Evolutionary conservation across 495 filamentous ascomycete species (phyloP), one percentile per base, ranked within the genome.

Genomic region (Annulohypoxylon maeteangense): DNA sequence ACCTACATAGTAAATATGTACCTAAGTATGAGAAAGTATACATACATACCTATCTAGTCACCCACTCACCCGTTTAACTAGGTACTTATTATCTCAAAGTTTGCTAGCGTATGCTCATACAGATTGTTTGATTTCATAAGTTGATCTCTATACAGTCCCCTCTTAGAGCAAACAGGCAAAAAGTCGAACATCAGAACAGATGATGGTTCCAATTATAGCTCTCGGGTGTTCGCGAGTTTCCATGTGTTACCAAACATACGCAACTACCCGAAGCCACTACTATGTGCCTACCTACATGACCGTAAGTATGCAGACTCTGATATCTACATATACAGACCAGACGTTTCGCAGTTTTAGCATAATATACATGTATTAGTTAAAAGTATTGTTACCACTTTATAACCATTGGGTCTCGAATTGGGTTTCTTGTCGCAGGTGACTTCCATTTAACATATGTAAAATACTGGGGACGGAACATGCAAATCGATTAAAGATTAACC

Each of bases 381-480:
- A 18, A 44, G 7, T 44, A 47, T 16, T 10, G 16, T 20, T 16
- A 18, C n/a, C n/a, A n/a, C n/a, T n/a, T n/a, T n/a, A 16, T 44
- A 44, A 44, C 32, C 3, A 16, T 1, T 50, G 18, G 6, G 7
- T 55, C 29, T 3, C n/a, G 51, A 55, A 34, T 55, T 55, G 51
- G 31, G 29, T 55, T 38, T 36, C n/a, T 22, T 18, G 5, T 20
- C 18, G 14, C 51, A 36, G 25, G 27, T 54, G 27, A 14, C 4
- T n/a, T 54, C n/a, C 6, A 29, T 29, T 29, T 29, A 20, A 20
- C 14, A 23, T n/a, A 27, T n/a, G n/a, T n/a, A 27, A 58, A 58
- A 58, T 42, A 58, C 12, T 16, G 55, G 55, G 16, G 55, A 27
- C 40, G 14, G 20, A 27, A 14, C 53, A 16, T 40, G 53, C 51